Base-by-base conservation (phyloP, 257 asterid genomes). In the Solanum paucissectum region DNA sequence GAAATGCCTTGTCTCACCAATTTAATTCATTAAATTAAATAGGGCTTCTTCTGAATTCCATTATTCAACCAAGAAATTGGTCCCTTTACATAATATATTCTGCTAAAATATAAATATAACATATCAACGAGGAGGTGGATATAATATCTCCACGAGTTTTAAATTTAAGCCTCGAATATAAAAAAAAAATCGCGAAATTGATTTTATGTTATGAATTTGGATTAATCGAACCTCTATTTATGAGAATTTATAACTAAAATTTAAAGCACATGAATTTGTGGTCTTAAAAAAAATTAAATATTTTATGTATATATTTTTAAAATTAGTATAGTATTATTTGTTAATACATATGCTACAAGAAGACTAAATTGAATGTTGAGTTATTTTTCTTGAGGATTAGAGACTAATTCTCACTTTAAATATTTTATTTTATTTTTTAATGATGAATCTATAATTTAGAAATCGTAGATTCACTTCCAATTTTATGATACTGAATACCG, bases 11-110 rank as follows among this genome's bases (percentile, higher is more conserved):
- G 69, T 72, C 82, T 83, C 75, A 60, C 83, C 29, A 27, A 25
- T 58, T 87, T 72, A 82, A 76, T 88, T 89, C 83, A 76, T 38
- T 12, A 27, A 68, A 68, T 12, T 84, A 87, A 79, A 73, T 32
- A 75, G 55, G 60, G 23, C 11, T 12, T 76, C 69, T 87, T 71
- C 71, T 75, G 34, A 12, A 33, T 29, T 76, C 21, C 40, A 87
- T 84, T 77, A 73, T 87, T 37, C 34, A 18, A 36, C 69, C 44
- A 64, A 55, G 42, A 33, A 68, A 69, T 71, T 64, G 91, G 88
- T 16, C 91, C 91, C 86, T 87, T 29, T 79, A 32, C 12, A 29
- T 69, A 69, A 7, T 68, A 27, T 72, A 40, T 81, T 83, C 68
- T 76, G 14, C 76, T 42, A 66, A 79, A 27, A 23, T 66, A 74